Percentiles rank a stretch among this genome's conserved stretches.
Conservation (phyloP, 441 rosid genomes). For the Eruca vesicaria region DNA sequence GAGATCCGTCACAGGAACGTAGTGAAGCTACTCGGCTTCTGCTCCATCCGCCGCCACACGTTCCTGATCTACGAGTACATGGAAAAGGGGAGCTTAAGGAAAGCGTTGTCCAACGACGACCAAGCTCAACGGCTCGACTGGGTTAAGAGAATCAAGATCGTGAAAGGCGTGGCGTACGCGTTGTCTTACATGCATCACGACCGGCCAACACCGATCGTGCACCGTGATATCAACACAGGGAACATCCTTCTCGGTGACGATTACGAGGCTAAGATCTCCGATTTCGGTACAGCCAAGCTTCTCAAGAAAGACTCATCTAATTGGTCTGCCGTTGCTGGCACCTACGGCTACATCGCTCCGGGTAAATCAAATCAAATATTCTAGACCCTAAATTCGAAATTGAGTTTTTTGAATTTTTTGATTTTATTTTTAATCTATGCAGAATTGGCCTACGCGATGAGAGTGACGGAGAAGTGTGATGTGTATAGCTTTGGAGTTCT, state of each 20-base stretch:
- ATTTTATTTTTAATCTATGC: background rate
- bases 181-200: slow-evolving; percentile 40
- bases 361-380: background rate
- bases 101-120: slow-evolving; percentile 16
- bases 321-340: slow-evolving; percentile 34
- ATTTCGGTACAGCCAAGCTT: slow-evolving; percentile 32
- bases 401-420: background rate
- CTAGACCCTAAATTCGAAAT: background rate
- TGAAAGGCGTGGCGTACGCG: slow-evolving; percentile 36
- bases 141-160: slow-evolving; percentile 23
- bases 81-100: slow-evolving; percentile 33
- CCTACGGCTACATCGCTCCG: slow-evolving; percentile 41
- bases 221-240: slow-evolving; percentile 36
- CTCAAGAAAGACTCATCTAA: slow-evolving; percentile 26
- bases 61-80: slow-evolving; percentile 37
- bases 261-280: slow-evolving; percentile 32
- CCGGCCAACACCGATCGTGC: slow-evolving; percentile 18
- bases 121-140: slow-evolving; percentile 20
- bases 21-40: slow-evolving; percentile 39
- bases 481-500: slow-evolving; percentile 35
- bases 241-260: slow-evolving; percentile 31
- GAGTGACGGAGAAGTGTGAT: slow-evolving; percentile 28
- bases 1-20: slow-evolving; percentile 38
- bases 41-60: slow-evolving; percentile 17
- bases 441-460: slow-evolving; percentile 22